Evolutionary conservation across 805 yeast species (phyloP), one percentile per base, ranked within the genome.

Genomic region (Hanseniaspora lachancei): DNA sequence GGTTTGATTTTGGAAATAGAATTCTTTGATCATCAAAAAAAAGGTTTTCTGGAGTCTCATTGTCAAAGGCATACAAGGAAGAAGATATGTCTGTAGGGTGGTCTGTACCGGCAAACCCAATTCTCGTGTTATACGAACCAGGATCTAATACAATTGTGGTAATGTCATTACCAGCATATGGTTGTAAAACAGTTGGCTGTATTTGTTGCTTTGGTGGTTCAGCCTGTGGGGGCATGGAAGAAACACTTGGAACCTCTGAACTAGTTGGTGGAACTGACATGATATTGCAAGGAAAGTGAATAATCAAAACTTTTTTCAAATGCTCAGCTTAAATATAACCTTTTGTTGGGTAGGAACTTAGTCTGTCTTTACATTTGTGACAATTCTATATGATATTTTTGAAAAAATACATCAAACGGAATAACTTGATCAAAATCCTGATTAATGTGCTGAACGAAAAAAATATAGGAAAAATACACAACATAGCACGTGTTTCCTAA

Each of bases 71-170:
- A 27, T 53, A 53, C 58, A 68, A 76, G 0, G 96, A 85, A 2
- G 96, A 93, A 13, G 82, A 67, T 24, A 85, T 78, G 4, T 81
- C 71, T 60, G 82, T 78, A 13, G 98, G 98, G 54, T 79, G 76
- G 65, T 89, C 96, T 57, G 88, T 91, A 12, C 97, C 97, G 3
- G 97, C 89, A 68, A 79, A 89, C 1, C 98, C 98, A 20, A 84
- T 80, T 54, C 91, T 80, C 7, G 96, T 88, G 58, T 80, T 72
- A 59, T 75, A 80, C 12, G 96, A 83, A 38, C 97, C 97, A 1
- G 95, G 89, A 64, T 93, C 97, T 27, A 91, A 74, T 36, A 91
- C 95, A 2, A 93, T 76, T 29, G 97, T 95, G 60, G 88, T 81
- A 60, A 93, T 83, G 67, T 91, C 98, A 70, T 91, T 74, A 21